Base-by-base conservation (phyloP, 331 rosid species). In the Phaseolus coccineus region DNA sequence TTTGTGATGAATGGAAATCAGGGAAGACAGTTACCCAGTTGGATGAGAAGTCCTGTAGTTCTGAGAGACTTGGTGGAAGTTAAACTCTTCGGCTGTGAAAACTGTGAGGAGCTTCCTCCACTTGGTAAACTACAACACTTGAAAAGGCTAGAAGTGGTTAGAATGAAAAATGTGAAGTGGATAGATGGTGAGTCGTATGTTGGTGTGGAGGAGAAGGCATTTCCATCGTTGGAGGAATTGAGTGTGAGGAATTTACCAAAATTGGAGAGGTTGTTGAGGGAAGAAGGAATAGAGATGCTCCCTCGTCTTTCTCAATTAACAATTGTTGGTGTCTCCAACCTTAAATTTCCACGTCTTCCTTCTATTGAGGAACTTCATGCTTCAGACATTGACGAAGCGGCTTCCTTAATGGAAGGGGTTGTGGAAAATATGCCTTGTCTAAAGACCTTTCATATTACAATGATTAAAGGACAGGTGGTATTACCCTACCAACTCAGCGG, bases 121-220 rank as follows among this genome's bases (percentile, higher is more conserved):
- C 55, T 73, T 14, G 77, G 77, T 39, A 73, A 73, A 56, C 16
- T 73, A 3, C 16, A 42, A 8, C n/a, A 19, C 7, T 39, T 73
- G 9, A 39, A 15, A 55, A 39, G 0, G 1, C 55, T 73, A 24
- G 0, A 0, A 0, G 0, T 75, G 11, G 12, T 0, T 28, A 6
- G 50, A 30, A 62, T 75, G 80, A 19, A 62, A 62, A 6, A 75
- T 61, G 47, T 75, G 48, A 61, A n/a, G 39, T 35, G 39, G 1
- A 35, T 35, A 35, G 39, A 35, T 35, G 39, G 39, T 35, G 39
- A 35, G 7, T 4, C 39, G 6, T 35, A 35, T 35, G 39, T 3
- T 0, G 39, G 39, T 0, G 39, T 35, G 39, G 39, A 35, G 39
- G 39, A 35, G 6, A 35, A 35, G 39, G 39, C 39, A 35, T 35